Base-by-base conservation (phyloP, 768 basidiomycete species). In the Panellus pusillus region DNA sequence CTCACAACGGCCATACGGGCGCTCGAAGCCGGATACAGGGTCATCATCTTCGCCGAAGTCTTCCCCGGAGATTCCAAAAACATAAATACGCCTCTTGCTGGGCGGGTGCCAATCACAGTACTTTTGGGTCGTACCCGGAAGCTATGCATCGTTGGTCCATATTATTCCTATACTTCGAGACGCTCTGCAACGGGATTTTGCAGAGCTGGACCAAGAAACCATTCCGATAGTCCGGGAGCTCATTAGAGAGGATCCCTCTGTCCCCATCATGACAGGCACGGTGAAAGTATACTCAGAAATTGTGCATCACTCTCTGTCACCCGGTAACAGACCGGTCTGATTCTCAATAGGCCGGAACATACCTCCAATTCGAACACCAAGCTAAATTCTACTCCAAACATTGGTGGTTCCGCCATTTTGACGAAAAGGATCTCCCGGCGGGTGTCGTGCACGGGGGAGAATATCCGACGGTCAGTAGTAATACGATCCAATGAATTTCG, bases 51-150 rank as follows among this genome's bases (percentile, higher is more conserved):
- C n/a, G 79, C 83, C 0, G 79, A 81, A 42, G 68, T 69, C 1
- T 69, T 82, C 36, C 82, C 83, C 0, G 75, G n/a, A 11, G 82
- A 84, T 19, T 5, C 37, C 54, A 79, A 77, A 60, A 71, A n/a
- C 19, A 75, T 79, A 55, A 71, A 17, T 81, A 78, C 60, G 77
- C 82, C 4, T 79, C 78, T 41, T 73, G 73, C 17, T 84, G 82
- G 82, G 82, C 82, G 0, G 60, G 50, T 2, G 60, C 60, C 4
- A 50, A 58, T 32, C 60, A 61, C 44, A 37, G 55, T 31, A 58
- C 49, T 20, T 7, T 52, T 15, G 57, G 41, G 35, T n/a, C 41
- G 11, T 6, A 24, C 24, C 24, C 24, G 24, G 6, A 24, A 24
- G 24, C 24, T 6, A 9, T 44, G 31, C 18, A 8, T 27, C 9